phyloP scores from a whole-genome alignment of 179 eudicot species.

The Silene coronaria region DNA sequence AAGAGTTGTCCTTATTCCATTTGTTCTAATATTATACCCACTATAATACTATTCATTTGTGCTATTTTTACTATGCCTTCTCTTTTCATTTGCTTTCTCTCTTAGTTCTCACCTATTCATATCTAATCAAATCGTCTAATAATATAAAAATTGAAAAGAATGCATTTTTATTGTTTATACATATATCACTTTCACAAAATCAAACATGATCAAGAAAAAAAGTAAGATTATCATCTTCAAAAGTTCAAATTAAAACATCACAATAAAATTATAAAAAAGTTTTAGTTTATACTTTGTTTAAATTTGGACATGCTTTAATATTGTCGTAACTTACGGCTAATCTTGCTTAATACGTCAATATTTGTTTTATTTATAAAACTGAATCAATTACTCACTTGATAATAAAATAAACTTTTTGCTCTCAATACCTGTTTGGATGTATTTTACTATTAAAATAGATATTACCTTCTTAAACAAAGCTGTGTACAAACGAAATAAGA shows the following conservation, averaged over 20 bases:
- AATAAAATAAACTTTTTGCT: no score
- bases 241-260: background rate
- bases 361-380: no score
- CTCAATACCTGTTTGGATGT: no score
- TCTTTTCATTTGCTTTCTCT: background rate
- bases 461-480: no score
- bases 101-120: background rate
- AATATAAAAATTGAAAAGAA: no score
- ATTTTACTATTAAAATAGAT: no score
- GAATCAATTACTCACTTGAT: no score
- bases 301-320: background rate
- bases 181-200: background rate
- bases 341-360: no score
- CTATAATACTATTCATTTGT: background rate
- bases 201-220: background rate
- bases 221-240: background rate
- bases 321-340: background rate
- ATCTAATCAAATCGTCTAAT: background rate
- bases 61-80: background rate
- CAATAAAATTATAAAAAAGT: background rate
- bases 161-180: no score
- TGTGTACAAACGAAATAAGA: background rate
- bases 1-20: constrained; percentile 6
- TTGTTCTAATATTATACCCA: background rate
- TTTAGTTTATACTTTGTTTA: no score